Conservation (phyloP, 345 rosid species). For the Populus tremula region DNA sequence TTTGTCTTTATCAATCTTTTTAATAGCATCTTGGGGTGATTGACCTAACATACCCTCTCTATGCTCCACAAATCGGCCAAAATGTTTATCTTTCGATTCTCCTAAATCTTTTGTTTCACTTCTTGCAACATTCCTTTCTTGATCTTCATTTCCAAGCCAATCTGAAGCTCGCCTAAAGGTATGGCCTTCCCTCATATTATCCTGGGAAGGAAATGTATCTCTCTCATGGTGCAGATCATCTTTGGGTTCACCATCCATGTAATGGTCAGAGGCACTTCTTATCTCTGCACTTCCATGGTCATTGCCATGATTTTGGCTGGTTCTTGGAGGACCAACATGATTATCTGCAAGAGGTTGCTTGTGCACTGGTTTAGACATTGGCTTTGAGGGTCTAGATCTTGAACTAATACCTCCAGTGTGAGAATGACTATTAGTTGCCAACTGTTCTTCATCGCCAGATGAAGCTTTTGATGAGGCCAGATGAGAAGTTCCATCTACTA, state of each 20-base stretch:
- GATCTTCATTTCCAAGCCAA: conserved; percentile 9
- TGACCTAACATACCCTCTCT: conserved; percentile 21
- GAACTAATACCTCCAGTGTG: conserved; percentile 13
- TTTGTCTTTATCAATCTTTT: conserved; percentile 27
- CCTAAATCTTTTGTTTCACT: conserved; percentile 12
- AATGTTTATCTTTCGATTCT: conserved; percentile 17
- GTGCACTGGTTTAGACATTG: neutral
- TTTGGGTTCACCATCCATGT: conserved; percentile 10
- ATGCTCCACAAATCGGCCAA: conserved; percentile 9
- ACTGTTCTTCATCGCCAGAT: conserved; percentile 23
- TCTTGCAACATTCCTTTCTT: conserved; percentile 15
- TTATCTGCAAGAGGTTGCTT: conserved; percentile 13
- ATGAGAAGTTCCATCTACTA: conserved; percentile 8
- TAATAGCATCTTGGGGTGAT: conserved; percentile 24
- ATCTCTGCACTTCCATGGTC: conserved; percentile 12
- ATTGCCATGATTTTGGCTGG: conserved; percentile 9
- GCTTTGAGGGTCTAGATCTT: conserved; percentile 15
- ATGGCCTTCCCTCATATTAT: conserved; percentile 9
- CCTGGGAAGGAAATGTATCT: conserved; percentile 4
- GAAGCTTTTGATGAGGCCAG: conserved; percentile 13
- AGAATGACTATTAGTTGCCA: conserved; percentile 1
- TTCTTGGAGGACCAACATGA: conserved; percentile 11
- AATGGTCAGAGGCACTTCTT: conserved; percentile 15
- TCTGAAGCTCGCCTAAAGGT: neutral
- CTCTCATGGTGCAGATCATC: conserved; percentile 6